Evolutionary conservation across 495 filamentous ascomycete genomes (phyloP), one percentile per base, ranked within the genome.

Genomic region (Parathielavia hyrcaniae): DNA sequence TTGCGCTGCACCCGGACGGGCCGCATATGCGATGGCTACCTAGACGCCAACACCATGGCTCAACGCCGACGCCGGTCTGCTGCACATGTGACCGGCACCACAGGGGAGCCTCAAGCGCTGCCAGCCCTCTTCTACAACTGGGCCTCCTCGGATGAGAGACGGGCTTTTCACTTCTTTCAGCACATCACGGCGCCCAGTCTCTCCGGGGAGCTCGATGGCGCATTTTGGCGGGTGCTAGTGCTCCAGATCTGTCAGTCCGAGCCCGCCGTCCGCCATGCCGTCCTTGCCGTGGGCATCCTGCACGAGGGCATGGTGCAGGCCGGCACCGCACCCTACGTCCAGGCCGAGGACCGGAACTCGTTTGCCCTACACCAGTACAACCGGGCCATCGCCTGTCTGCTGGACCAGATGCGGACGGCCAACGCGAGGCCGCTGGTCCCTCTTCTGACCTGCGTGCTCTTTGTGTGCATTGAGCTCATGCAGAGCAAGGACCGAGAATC

Each of bases 221-320:
- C 74, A 55, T 84, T 86, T 60, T 85, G 82, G 82, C 67, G 76
- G 30, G 75, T 73, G 12, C 65, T 81, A 19, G 75, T 85, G 9
- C 76, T 82, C 6, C 81, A 82, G 64, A 73, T 81, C 16, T 79
- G 79, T 57, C 79, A 75, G 38, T 68, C 67, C 46, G 81, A 84
- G 58, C 80, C 82, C 0, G 81, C 81, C 0, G 76, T 85, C 1
- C 80, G 80, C 66, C 81, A 85, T 63, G 82, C 82, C 32, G 77
- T 85, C 10, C 69, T 79, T 10, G 76, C 76, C 40, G 75, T 86
- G 30, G 79, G 80, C 66, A 74, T 78, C 10, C 66, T 85, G 16
- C 81, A 82, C 58, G 81, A 77, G 49, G 61, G 51, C 36, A 69
- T 71, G 66, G 61, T 66, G 44, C 67, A 67, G 43, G 57, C 38